Base-by-base conservation (phyloP, 164 flowering plant species). In the Hamamelis virginiana region DNA sequence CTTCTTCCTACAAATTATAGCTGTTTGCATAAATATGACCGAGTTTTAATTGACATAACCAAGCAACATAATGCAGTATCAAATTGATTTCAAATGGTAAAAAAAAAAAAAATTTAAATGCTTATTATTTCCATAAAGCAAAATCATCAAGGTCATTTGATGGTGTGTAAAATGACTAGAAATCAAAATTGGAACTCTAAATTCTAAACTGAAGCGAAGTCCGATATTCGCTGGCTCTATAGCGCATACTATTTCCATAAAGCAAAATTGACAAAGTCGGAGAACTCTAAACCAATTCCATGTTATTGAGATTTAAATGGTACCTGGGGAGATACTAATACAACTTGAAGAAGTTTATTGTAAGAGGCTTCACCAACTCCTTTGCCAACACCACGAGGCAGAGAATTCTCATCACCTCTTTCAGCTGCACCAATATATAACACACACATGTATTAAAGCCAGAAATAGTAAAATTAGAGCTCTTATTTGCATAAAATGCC, bases 311-410 rank as follows among this genome's bases (percentile, higher is more conserved):
- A 33, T 2, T 33, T 2, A 6, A 33, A 33, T 33, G 19, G 45
- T 75, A 91, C 97, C 93, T 88, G 97, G 47, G 95, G 97, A 67
- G 97, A 91, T 22, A 91, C 88, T 65, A 91, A 76, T 13, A 91
- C 95, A 8, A 89, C 97, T 74, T 91, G 93, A 72, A 91, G 89
- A 77, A 87, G 63, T 72, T 75, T 85, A 51, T 74, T 79, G 4
- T 57, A 71, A 6, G 81, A 68, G 46, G 14, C 70, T 63, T 69
- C 74, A 5, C 23, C 45, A 57, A 76, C 74, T 3, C 74, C 80
- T 68, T 67, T 77, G 9, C 82, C 80, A 11, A 26, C 75, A 1
- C 83, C 81, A 52, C 45, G 64, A 19, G 83, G 81, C 72, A 79
- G 52, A n/a, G 75, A 66, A 61, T 59, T 64, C n/a, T 53, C 73